These are phyloP conservation scores for Lentinus tigrinus DNA, from an alignment of 768 basidiomycete genomes.

Conservation along the genomic window DNA sequence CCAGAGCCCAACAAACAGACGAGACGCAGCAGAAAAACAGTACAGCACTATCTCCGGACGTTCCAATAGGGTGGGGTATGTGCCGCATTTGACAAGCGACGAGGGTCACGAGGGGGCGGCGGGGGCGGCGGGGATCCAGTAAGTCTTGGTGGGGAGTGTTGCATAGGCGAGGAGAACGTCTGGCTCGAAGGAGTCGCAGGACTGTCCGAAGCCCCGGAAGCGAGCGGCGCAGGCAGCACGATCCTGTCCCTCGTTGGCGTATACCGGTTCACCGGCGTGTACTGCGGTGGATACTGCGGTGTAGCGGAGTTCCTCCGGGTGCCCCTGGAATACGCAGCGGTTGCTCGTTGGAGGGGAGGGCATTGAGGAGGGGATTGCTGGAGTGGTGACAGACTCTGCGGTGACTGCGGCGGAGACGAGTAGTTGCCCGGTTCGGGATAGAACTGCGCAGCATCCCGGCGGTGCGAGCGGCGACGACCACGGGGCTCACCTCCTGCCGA, in stretches of 20 bases:
- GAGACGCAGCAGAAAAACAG: no score
- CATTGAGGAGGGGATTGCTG: background rate
- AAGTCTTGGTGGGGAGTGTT: no score
- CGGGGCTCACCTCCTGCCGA: conserved; percentile 2
- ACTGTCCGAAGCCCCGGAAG: background rate
- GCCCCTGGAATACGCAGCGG: conserved; percentile 11
- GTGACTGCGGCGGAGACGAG: background rate
- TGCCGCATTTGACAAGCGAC: no score
- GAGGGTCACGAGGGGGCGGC: no score
- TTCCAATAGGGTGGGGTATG: no score
- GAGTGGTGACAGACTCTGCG: background rate
- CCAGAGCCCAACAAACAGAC: no score
- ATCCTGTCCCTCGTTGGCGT: conserved; percentile 20
- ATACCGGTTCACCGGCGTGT: conserved; percentile 8
- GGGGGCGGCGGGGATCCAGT: no score
- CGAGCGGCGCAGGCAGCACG: conserved; percentile 25
- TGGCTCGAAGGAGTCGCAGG: no score
- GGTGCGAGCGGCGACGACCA: conserved; percentile 3
- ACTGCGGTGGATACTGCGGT: background rate
- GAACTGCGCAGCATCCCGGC: background rate
- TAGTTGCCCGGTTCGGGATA: background rate
- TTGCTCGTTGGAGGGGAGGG: conserved; percentile 1
- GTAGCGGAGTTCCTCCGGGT: conserved; percentile 2
- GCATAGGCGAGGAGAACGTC: no score
- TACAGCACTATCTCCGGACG: no score